Percentiles rank a stretch among this genome's conserved stretches.
Evolutionary conservation across 305 asterid genomes (phyloP).

Genomic region (Rubia tinctorum): DNA sequence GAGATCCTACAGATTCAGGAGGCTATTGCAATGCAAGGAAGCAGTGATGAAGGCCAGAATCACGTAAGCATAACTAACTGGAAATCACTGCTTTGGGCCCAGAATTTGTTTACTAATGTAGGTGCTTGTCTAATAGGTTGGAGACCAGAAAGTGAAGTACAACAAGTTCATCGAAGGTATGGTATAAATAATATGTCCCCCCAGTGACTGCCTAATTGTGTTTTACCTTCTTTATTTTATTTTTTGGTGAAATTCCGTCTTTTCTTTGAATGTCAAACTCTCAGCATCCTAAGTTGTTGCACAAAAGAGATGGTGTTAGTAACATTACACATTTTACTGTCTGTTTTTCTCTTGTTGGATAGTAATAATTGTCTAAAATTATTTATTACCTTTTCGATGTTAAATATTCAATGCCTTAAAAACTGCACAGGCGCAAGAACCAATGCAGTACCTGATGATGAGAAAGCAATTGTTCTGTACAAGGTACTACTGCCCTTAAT

Average conservation of each 20-base stretch:
- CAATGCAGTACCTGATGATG: constrained; percentile 46
- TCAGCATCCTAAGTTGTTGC: neutral
- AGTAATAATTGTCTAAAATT: constrained; percentile 5
- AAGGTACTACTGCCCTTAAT: constrained; percentile 43
- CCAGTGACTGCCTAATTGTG: neutral
- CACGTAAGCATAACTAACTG: constrained; percentile 39
- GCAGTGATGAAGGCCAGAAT: constrained; percentile 48
- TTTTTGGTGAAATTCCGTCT: neutral
- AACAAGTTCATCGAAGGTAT: constrained; percentile 59
- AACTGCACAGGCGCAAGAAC: constrained; percentile 57
- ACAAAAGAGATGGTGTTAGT: neutral
- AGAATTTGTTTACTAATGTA: constrained; percentile 12
- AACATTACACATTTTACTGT: neutral
- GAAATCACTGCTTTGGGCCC: constrained; percentile 14
- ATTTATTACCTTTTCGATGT: constrained; percentile 1
- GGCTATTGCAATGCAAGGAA: constrained; percentile 68
- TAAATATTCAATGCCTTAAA: constrained; percentile 6
- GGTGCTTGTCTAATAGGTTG: constrained; percentile 45
- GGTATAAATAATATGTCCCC: constrained; percentile 9
- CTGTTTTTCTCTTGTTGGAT: constrained; percentile 5
- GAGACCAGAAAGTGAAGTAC: constrained; percentile 46
- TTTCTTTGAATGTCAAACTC: neutral
- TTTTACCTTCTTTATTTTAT: neutral
- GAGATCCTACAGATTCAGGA: constrained; percentile 90
- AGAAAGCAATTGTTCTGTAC: constrained; percentile 87